Conservation (phyloP, 169 alveolate genomes). For the Plasmodium cynomolgi region DNA sequence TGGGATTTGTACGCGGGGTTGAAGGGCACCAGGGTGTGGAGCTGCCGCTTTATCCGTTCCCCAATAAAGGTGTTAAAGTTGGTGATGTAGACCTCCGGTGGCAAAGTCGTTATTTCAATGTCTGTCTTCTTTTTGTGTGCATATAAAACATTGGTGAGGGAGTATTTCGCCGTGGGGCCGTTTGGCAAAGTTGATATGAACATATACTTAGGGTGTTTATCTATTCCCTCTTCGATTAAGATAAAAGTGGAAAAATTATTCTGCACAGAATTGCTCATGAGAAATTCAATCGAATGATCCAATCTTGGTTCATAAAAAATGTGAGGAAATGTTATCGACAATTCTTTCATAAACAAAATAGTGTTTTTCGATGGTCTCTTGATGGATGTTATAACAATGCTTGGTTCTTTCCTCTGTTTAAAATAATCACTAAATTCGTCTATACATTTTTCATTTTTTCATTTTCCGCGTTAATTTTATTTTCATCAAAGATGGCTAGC, state of each 20-base stretch:
- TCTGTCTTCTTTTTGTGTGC: slow-evolving; percentile 90
- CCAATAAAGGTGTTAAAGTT: slow-evolving; percentile 98
- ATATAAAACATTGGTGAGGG: slow-evolving; percentile 88
- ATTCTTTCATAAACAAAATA: slow-evolving; percentile 91
- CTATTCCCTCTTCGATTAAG: slow-evolving; percentile 90
- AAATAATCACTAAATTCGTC: slow-evolving; percentile 94
- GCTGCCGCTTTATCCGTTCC: slow-evolving; percentile 96
- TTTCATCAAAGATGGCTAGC: slow-evolving; percentile 59
- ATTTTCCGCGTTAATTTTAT: slow-evolving; percentile 42
- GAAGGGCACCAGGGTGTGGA: slow-evolving; percentile 96
- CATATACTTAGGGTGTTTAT: slow-evolving; percentile 91
- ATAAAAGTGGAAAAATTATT: slow-evolving; percentile 91
- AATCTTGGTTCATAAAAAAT: slow-evolving; percentile 92
- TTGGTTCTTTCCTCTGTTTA: slow-evolving; percentile 89
- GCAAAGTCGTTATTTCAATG: slow-evolving; percentile 91
- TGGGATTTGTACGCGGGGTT: slow-evolving; percentile 97
- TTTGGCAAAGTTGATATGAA: slow-evolving; percentile 91
- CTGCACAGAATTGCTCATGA: slow-evolving; percentile 89
- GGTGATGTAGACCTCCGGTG: slow-evolving; percentile 97
- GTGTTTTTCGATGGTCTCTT: slow-evolving; percentile 89
- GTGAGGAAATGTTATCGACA: slow-evolving; percentile 91
- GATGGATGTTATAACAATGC: slow-evolving; percentile 92
- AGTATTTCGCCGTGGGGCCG: slow-evolving; percentile 95
- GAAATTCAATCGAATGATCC: slow-evolving; percentile 80
- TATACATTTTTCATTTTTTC: slow-evolving; percentile 66